Conservation (phyloP, 371 early-diverging fungal genomes). For the Mortierella sp. region DNA sequence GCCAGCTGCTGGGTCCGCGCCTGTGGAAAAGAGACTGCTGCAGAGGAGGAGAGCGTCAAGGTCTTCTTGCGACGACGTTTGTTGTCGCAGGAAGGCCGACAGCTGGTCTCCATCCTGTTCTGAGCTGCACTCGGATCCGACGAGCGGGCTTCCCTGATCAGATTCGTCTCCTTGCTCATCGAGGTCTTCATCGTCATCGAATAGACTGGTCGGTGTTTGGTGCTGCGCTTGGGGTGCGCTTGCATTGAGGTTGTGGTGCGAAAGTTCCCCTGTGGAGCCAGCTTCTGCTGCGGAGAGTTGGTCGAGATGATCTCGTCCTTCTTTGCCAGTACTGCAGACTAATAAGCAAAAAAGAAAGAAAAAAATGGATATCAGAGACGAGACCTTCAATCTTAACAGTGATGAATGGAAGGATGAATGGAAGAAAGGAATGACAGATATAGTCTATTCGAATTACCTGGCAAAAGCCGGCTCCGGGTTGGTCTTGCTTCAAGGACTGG, state of each 20-base stretch:
- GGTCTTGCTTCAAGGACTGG: constrained; percentile 52
- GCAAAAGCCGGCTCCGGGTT: constrained; percentile 56
- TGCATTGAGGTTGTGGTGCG: constrained; percentile 29
- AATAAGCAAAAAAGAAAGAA: background rate
- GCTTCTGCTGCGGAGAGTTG: constrained; percentile 58
- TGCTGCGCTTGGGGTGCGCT: constrained; percentile 14
- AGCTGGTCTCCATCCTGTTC: constrained; percentile 53
- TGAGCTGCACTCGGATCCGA: constrained; percentile 48
- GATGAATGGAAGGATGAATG: too few relatives aligned
- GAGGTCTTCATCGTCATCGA: constrained; percentile 54
- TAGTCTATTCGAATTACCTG: constrained; percentile 27
- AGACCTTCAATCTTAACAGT: too few relatives aligned
- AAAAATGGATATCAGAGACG: background rate
- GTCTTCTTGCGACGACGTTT: constrained; percentile 33
- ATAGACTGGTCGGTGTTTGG: constrained; percentile 43
- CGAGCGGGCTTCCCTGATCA: constrained; percentile 52
- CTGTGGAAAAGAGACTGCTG: constrained; percentile 46
- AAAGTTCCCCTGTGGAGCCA: constrained; percentile 51
- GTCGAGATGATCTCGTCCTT: constrained; percentile 51
- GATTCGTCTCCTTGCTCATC: constrained; percentile 40
- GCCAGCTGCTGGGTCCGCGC: constrained; percentile 21
- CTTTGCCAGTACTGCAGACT: constrained; percentile 59
- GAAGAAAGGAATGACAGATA: background rate
- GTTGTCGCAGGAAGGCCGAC: constrained; percentile 55
- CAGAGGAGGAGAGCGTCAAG: constrained; percentile 58